A percentile compares a stretch with the other conserved stretches of the same genome.
These are phyloP conservation scores for Leishmania major DNA, from an alignment of 208 protist genomes.

Conservation along the genomic window DNA sequence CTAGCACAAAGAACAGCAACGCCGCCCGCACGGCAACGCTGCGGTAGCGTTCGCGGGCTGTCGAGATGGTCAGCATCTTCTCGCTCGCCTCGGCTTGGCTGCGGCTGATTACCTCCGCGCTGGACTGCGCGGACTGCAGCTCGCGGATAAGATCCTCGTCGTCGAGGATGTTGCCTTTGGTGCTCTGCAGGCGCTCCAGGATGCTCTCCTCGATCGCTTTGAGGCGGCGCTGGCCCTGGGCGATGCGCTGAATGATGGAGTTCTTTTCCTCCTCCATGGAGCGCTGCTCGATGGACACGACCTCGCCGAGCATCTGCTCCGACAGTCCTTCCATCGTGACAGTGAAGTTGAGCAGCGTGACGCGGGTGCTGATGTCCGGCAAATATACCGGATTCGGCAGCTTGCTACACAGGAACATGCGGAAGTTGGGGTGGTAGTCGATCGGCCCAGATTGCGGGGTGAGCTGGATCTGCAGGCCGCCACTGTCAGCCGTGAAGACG, in stretches of 20 bases:
- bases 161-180: conserved; percentile 95
- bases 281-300: conserved; percentile 93
- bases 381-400: conserved; percentile 96
- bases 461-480: conserved; percentile 80
- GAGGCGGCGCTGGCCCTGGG: conserved; percentile 92
- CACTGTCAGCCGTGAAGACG: conserved; percentile 81
- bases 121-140: conserved; percentile 93
- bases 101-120: conserved; percentile 84
- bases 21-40: conserved; percentile 90
- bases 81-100: conserved; percentile 90
- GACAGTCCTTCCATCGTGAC: conserved; percentile 95
- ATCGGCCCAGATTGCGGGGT: conserved; percentile 88
- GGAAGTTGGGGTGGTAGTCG: conserved; percentile 93
- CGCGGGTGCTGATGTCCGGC: conserved; percentile 96
- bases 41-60: conserved; percentile 88
- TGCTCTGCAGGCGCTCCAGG: conserved; percentile 86
- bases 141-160: conserved; percentile 95
- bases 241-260: conserved; percentile 91
- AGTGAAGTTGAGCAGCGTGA: conserved; percentile 98
- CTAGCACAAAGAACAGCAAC: conserved; percentile 96
- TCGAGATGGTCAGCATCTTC: conserved; percentile 94
- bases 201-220: conserved; percentile 94
- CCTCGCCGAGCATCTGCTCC: conserved; percentile 95
- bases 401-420: conserved; percentile 96
- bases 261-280: conserved; percentile 96